Percentiles rank a stretch among this genome's conserved stretches.
These are phyloP conservation scores for Solanum hybrid DNA, from an alignment of 305 asterid genomes.

Conservation along the genomic window DNA sequence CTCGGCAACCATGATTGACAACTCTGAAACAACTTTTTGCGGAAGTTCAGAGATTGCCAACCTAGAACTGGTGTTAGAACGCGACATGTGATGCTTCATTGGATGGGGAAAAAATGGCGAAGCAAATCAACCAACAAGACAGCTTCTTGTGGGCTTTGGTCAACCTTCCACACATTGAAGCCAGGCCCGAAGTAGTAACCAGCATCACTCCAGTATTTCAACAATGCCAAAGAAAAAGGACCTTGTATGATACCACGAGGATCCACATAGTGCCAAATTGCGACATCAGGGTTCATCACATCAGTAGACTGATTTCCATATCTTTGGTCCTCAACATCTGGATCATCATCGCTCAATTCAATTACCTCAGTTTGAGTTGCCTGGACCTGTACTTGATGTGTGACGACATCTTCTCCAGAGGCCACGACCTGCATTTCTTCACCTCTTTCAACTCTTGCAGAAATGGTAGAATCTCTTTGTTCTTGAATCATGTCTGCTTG, in stretches of 20 bases:
- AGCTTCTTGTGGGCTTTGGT: constrained; percentile 26
- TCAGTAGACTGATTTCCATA: neutral
- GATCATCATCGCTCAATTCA: constrained; percentile 52
- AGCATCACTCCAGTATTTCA: constrained; percentile 53
- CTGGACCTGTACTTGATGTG: neutral
- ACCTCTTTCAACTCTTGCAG: neutral
- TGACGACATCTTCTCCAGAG: neutral
- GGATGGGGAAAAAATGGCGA: neutral
- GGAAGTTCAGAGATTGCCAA: neutral
- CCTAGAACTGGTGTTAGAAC: neutral
- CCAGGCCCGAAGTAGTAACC: constrained; percentile 35
- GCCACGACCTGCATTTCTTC: neutral
- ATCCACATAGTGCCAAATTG: constrained; percentile 54
- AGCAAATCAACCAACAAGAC: constrained; percentile 43
- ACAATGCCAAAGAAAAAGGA: constrained; percentile 39
- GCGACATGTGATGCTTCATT: neutral
- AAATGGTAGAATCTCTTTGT: neutral
- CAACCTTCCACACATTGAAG: constrained; percentile 54
- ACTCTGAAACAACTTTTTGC: neutral
- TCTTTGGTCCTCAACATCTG: constrained; percentile 16
- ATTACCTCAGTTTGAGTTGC: constrained; percentile 21
- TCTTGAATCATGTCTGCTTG: neutral
- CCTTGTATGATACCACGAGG: constrained; percentile 58
- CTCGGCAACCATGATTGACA: neutral
- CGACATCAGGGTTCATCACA: constrained; percentile 8